Conservation (phyloP, 2,329 filamentous ascomycete genomes). For the Colletotrichum agaves region DNA sequence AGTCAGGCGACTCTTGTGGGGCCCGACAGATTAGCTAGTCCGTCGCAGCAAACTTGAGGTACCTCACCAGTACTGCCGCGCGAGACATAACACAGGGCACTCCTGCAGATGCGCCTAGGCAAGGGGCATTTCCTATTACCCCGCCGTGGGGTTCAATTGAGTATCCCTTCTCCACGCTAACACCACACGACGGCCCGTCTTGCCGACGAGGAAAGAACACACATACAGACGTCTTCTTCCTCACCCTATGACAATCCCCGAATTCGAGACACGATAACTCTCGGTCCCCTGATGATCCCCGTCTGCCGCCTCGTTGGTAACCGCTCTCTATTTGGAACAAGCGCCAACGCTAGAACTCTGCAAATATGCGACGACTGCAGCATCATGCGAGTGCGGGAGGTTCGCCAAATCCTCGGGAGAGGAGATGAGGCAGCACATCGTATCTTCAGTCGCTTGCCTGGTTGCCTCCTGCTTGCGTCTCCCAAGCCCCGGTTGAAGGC, state of each 20-base stretch:
- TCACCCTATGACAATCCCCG: constrained; percentile 8
- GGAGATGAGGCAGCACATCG: neutral
- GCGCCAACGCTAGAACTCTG: constrained; percentile 14
- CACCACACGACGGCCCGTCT: constrained; percentile 48
- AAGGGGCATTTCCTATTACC: constrained; percentile 32
- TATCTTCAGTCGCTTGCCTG: neutral
- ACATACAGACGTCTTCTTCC: constrained; percentile 9
- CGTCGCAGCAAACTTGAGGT: neutral
- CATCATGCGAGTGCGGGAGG: constrained; percentile 13
- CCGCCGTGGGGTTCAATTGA: constrained; percentile 36
- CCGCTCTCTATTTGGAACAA: constrained; percentile 5
- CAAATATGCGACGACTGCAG: constrained; percentile 5
- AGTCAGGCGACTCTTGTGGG: too few relatives aligned
- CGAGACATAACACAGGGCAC: neutral
- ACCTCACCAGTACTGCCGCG: neutral
- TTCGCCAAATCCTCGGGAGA: constrained; percentile 31
- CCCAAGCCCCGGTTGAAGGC: constrained; percentile 2
- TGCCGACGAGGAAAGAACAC: constrained; percentile 42
- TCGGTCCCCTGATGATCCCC: constrained; percentile 21
- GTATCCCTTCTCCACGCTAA: constrained; percentile 20
- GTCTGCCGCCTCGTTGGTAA: constrained; percentile 14
- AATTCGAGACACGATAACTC: constrained; percentile 32
- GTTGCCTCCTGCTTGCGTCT: constrained; percentile 9
- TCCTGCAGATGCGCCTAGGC: constrained; percentile 1
- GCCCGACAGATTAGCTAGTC: too few relatives aligned